Conservation (phyloP, 495 filamentous ascomycete species). For the Penicillium diatomitis region DNA sequence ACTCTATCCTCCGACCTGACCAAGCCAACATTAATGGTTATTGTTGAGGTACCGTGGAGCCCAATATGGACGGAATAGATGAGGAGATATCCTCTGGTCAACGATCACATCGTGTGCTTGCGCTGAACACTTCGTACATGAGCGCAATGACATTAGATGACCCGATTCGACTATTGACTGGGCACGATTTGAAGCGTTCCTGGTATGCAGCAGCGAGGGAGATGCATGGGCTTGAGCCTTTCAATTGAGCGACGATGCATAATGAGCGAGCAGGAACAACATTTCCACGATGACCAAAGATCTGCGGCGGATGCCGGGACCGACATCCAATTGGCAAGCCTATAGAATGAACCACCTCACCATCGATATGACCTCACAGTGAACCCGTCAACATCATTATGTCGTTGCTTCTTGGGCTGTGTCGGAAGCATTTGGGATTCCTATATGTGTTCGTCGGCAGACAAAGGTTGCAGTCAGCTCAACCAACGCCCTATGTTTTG, state of each 20-base stretch:
- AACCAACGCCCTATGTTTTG: background rate
- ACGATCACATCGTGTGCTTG: too few relatives aligned
- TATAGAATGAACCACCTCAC: conserved; percentile 2
- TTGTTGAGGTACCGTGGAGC: background rate
- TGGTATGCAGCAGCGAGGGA: too few relatives aligned
- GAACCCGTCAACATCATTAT: conserved; percentile 19
- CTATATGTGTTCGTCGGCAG: conserved; percentile 8
- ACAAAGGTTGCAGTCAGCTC: background rate
- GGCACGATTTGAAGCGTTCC: too few relatives aligned
- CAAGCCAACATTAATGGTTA: background rate
- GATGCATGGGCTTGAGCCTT: too few relatives aligned
- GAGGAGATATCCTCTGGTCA: too few relatives aligned
- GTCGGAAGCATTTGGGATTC: conserved; percentile 2
- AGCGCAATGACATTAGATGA: too few relatives aligned
- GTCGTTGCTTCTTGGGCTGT: conserved; percentile 13
- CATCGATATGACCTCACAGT: conserved; percentile 21
- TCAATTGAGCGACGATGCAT: too few relatives aligned
- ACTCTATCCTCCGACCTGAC: conserved; percentile 9
- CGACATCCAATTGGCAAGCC: background rate
- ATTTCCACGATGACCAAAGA: conserved; percentile 9
- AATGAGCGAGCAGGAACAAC: too few relatives aligned
- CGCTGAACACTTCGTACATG: too few relatives aligned
- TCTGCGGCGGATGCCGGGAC: background rate
- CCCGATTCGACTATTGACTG: too few relatives aligned
- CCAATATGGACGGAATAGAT: too few relatives aligned